Evolutionary conservation across 352 stramenopile genomes (phyloP).

Genomic region (Globisporangium okanoganense): DNA sequence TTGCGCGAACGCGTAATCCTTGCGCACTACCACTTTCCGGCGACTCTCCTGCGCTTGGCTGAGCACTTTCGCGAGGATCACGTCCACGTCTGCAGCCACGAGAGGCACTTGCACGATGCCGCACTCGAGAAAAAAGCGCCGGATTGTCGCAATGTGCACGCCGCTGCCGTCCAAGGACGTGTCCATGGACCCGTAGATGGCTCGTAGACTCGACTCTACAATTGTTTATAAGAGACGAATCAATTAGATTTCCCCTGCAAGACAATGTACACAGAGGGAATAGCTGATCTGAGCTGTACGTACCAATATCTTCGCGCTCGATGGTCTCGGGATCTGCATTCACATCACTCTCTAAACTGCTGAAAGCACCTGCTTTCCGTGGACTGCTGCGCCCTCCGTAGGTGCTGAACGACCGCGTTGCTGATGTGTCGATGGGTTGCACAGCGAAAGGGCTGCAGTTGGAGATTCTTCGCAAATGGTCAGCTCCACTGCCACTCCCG

Average conservation of each 20-base stretch:
- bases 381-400: conserved; percentile 11
- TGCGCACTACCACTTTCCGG: conserved; percentile 41
- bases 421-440: conserved; percentile 15
- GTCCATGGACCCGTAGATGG: conserved; percentile 48
- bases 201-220: conserved; percentile 30
- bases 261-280: no score
- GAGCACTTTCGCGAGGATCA: conserved; percentile 61
- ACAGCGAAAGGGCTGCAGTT: conserved; percentile 12
- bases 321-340: conserved; percentile 12
- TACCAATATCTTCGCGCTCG: conserved; percentile 24
- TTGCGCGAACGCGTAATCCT: conserved; percentile 46
- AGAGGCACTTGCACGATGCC: conserved; percentile 54
- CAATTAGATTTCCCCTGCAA: no score
- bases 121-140: conserved; percentile 62
- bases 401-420: conserved; percentile 16
- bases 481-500: conserved; percentile 5
- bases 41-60: conserved; percentile 49
- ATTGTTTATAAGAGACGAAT: not conserved
- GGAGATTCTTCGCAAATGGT: conserved; percentile 13
- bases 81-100: conserved; percentile 55
- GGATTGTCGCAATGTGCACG: conserved; percentile 62
- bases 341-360: conserved; percentile 9
- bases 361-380: not conserved
- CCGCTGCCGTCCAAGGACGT: conserved; percentile 39
- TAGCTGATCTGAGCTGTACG: no score